These are phyloP conservation scores for Mycena leptocephala DNA, from an alignment of 768 basidiomycete species.

Conservation along the genomic window DNA sequence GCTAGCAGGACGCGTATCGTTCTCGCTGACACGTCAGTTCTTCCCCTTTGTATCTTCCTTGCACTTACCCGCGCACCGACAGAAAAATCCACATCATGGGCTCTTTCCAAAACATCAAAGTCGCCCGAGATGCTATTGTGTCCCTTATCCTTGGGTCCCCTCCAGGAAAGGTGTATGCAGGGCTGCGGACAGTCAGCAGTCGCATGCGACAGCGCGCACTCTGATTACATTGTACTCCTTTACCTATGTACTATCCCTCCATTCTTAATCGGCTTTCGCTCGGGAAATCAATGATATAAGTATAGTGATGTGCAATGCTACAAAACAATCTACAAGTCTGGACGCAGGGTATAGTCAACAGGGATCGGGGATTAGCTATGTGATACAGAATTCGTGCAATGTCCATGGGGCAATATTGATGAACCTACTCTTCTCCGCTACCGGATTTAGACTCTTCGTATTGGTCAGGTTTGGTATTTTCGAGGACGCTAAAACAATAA, in stretches of 20 bases:
- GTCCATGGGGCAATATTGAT: not conserved
- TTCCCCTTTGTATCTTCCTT: not conserved
- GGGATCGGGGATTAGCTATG: slow-evolving; percentile 24
- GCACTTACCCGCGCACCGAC: slow-evolving; percentile 23
- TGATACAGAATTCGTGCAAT: slow-evolving; percentile 16
- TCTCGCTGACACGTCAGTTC: slow-evolving; percentile 94
- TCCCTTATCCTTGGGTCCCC: slow-evolving; percentile 96
- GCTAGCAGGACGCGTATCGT: slow-evolving; percentile 97
- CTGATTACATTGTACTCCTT: slow-evolving; percentile 52
- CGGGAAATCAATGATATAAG: not conserved
- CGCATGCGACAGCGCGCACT: slow-evolving; percentile 94
- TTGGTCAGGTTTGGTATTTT: slow-evolving; percentile 65
- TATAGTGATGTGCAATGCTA: slow-evolving; percentile 34
- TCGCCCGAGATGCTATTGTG: slow-evolving; percentile 96
- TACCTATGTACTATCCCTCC: slow-evolving; percentile 12
- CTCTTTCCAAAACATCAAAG: slow-evolving; percentile 98
- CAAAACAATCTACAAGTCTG: slow-evolving; percentile 19
- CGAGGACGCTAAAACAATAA: slow-evolving; percentile 59
- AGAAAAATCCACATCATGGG: slow-evolving; percentile 99
- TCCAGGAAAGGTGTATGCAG: slow-evolving; percentile 94
- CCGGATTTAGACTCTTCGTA: slow-evolving; percentile 58
- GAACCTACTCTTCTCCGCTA: slow-evolving; percentile 28
- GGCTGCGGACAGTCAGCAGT: slow-evolving; percentile 91
- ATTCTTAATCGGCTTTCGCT: slow-evolving; percentile 9
- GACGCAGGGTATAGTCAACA: slow-evolving; percentile 6